Percentiles rank a stretch among this genome's conserved stretches.
These are phyloP conservation scores for Plasmodium knowlesi DNA, from an alignment of 169 alveolate genomes.

Conservation along the genomic window DNA sequence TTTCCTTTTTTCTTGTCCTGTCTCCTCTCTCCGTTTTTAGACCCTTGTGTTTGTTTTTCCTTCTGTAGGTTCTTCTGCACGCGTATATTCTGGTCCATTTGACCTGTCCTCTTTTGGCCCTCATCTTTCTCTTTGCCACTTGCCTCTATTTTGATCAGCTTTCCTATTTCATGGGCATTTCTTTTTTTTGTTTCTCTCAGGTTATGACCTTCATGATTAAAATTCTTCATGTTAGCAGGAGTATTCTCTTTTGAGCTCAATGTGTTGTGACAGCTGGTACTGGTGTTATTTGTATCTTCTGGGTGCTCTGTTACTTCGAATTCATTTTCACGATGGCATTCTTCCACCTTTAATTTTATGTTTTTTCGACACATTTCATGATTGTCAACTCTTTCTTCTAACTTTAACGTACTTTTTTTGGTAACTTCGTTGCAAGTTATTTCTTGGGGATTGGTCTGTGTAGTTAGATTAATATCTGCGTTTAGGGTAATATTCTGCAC, in stretches of 20 bases:
- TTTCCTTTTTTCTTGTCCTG: not conserved
- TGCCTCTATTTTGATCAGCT: not conserved
- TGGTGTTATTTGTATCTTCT: not conserved
- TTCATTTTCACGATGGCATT: not conserved
- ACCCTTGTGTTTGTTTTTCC: not conserved
- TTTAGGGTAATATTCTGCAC: not conserved
- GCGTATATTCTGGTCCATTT: not conserved
- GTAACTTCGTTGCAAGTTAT: not conserved
- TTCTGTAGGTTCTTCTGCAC: not conserved
- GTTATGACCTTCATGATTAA: not conserved
- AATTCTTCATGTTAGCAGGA: not conserved
- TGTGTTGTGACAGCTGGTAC: not conserved
- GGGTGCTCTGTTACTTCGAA: not conserved
- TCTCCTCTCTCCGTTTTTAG: not conserved
- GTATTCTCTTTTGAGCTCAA: not conserved
- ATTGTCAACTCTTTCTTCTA: not conserved
- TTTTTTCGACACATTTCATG: not conserved
- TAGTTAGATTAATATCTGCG: not conserved
- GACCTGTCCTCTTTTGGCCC: not conserved
- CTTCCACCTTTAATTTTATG: constrained; percentile 2
- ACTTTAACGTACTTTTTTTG: not conserved
- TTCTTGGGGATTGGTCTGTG: not conserved
- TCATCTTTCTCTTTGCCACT: not conserved
- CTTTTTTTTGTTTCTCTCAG: not conserved
- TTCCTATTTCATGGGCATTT: not conserved